These are phyloP conservation scores for Phytophthora palmivora DNA, from an alignment of 352 stramenopile genomes.

Conservation along the genomic window DNA sequence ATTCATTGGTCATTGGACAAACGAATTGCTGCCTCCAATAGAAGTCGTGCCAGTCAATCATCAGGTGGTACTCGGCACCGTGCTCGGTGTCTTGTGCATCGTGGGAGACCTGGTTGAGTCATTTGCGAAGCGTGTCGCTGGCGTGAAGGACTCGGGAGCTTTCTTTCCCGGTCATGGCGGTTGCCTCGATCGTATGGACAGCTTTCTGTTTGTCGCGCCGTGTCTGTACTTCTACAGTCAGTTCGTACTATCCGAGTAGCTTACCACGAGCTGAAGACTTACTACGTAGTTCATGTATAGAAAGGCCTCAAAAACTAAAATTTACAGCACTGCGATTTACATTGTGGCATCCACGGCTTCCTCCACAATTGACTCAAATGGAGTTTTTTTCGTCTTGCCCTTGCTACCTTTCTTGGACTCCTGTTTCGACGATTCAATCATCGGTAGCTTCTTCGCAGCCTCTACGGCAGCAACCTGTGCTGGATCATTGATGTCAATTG, in stretches of 20 bases:
- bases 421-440: conserved; percentile 17
- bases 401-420: conserved; percentile 21
- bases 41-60: conserved; percentile 35
- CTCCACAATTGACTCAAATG: conserved; percentile 52
- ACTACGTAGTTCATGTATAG: conserved; percentile 2
- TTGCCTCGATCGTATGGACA: conserved; percentile 84
- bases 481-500: conserved; percentile 45
- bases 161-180: conserved; percentile 82
- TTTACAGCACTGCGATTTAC: conserved; percentile 34
- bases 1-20: conserved; percentile 5
- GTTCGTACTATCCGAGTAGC: conserved; percentile 26
- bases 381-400: conserved; percentile 36
- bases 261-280: neutral
- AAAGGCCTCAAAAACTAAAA: conserved; percentile 16
- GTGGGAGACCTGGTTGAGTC: conserved; percentile 75
- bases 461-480: conserved; percentile 26
- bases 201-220: conserved; percentile 73
- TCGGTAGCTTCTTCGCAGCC: conserved; percentile 6
- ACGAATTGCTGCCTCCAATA: conserved; percentile 38
- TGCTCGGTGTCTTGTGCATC: conserved; percentile 67
- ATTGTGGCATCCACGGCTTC: conserved; percentile 66
- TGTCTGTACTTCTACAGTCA: conserved; percentile 65
- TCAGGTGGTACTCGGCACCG: conserved; percentile 51
- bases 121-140: conserved; percentile 70
- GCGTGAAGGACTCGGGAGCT: conserved; percentile 72